Evolutionary conservation across 345 rosid genomes (phyloP).

Genomic region (Toxicodendron radicans): DNA sequence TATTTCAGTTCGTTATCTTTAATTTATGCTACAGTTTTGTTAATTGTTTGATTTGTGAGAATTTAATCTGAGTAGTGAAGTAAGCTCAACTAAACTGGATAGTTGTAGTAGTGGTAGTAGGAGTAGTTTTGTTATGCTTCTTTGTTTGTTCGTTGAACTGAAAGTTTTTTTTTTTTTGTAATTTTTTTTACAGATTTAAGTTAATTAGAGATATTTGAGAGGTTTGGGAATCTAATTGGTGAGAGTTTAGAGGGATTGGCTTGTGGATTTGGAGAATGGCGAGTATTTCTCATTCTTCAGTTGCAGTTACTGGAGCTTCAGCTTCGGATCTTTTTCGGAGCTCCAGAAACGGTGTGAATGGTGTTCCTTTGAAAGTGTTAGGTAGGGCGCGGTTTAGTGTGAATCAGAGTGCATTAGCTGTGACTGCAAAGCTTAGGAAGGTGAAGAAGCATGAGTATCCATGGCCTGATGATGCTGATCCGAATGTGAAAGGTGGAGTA

Average conservation of each 20-base stretch:
- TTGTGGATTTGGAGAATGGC: slow-evolving; percentile 49
- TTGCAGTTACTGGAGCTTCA: slow-evolving; percentile 47
- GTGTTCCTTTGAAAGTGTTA: slow-evolving; percentile 55
- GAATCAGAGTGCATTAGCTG: slow-evolving; percentile 32
- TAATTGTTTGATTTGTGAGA: slow-evolving; percentile 23
- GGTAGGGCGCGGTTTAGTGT: slow-evolving; percentile 45
- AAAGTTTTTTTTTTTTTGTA: background rate
- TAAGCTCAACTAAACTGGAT: too few relatives aligned
- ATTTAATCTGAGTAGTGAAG: background rate
- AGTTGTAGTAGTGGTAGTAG: background rate
- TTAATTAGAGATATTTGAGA: background rate
- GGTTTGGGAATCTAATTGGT: slow-evolving; percentile 20
- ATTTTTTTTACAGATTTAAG: background rate
- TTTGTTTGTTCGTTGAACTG: background rate
- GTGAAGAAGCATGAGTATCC: slow-evolving; percentile 89
- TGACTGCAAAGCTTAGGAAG: slow-evolving; percentile 66
- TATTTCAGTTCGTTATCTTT: background rate
- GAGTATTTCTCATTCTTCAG: slow-evolving; percentile 49
- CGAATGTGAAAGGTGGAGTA: slow-evolving; percentile 86
- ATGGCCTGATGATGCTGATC: slow-evolving; percentile 93
- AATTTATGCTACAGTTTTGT: background rate
- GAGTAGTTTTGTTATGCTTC: background rate
- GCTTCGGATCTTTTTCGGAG: slow-evolving; percentile 85
- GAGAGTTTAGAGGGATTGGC: slow-evolving; percentile 20
- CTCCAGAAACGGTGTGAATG: slow-evolving; percentile 51